These are phyloP conservation scores for Lodderomyces metapsilosis DNA, from an alignment of 1,139 yeast species.

Conservation along the genomic window DNA sequence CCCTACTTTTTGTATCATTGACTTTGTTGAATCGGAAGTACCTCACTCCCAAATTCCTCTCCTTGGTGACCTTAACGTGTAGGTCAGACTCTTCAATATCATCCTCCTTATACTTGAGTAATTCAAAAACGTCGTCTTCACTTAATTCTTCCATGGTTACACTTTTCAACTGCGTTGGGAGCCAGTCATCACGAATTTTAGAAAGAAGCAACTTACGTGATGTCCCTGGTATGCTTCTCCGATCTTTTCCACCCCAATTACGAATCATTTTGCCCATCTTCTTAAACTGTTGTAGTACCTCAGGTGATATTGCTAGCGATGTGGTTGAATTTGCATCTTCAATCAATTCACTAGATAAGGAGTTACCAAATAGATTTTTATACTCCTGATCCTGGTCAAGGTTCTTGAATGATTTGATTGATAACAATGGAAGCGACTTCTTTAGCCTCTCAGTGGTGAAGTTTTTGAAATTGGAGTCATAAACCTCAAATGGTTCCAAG, in stretches of 20 bases:
- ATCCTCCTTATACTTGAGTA: constrained; percentile 41
- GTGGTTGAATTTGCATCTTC: constrained; percentile 72
- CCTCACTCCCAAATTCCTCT: constrained; percentile 48
- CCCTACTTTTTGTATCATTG: constrained; percentile 38
- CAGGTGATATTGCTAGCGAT: constrained; percentile 61
- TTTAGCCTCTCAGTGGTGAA: constrained; percentile 45
- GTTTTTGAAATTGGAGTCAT: constrained; percentile 43
- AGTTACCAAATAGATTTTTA: constrained; percentile 66
- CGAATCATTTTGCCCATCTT: constrained; percentile 60
- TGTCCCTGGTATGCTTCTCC: constrained; percentile 70
- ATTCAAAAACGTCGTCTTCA: constrained; percentile 36
- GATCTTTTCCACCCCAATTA: constrained; percentile 85
- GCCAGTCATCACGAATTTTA: constrained; percentile 77
- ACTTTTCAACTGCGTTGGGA: constrained; percentile 68
- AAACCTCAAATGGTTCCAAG: constrained; percentile 38
- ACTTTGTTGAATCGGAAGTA: constrained; percentile 53
- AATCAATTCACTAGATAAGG: constrained; percentile 59
- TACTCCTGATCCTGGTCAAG: constrained; percentile 83
- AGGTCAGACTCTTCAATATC: constrained; percentile 32
- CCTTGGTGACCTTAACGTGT: constrained; percentile 41
- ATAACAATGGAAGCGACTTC: constrained; percentile 38
- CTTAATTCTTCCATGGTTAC: constrained; percentile 59
- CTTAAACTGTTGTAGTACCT: constrained; percentile 61
- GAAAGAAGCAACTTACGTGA: constrained; percentile 66
- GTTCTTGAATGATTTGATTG: constrained; percentile 47